Conservation (phyloP, 768 basidiomycete species). For the Fomitopsis pulvina region DNA sequence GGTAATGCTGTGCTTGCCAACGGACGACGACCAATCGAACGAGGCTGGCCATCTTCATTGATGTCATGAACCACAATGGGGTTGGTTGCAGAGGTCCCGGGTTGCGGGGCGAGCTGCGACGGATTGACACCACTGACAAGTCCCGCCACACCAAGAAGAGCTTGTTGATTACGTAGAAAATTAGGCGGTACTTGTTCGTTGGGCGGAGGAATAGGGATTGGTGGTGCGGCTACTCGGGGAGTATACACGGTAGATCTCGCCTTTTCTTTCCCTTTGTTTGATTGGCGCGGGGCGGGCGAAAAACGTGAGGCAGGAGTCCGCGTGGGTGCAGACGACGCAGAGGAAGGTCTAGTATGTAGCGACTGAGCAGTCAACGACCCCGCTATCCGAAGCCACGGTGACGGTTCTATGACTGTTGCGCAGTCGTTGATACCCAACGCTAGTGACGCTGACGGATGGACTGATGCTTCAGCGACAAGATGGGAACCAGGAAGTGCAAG, state of each 20-base stretch:
- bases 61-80: slow-evolving; percentile 69
- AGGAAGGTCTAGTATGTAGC: neutral
- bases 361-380: slow-evolving; percentile 4
- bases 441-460: slow-evolving; percentile 70
- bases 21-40: slow-evolving; percentile 18
- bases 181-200: slow-evolving; percentile 55
- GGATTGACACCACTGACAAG: slow-evolving; percentile 62
- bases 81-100: slow-evolving; percentile 50
- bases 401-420: neutral
- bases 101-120: slow-evolving; percentile 34
- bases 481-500: slow-evolving; percentile 98
- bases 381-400: neutral
- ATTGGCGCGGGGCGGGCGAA: slow-evolving; percentile 19
- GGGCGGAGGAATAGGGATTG: slow-evolving; percentile 58
- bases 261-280: slow-evolving; percentile 29
- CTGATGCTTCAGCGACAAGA: slow-evolving; percentile 79
- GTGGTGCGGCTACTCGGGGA: slow-evolving; percentile 43
- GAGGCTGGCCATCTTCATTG: slow-evolving; percentile 19
- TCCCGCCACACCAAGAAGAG: slow-evolving; percentile 67
- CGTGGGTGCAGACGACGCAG: neutral
- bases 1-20: slow-evolving; percentile 8
- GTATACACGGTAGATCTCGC: slow-evolving; percentile 29
- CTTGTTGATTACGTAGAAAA: slow-evolving; percentile 68
- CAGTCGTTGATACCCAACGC: slow-evolving; percentile 20
- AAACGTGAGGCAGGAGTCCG: slow-evolving; percentile 10